Evolutionary conservation across 2,329 filamentous ascomycete genomes (phyloP).

Genomic region (Rhynchosporium graminicola): DNA sequence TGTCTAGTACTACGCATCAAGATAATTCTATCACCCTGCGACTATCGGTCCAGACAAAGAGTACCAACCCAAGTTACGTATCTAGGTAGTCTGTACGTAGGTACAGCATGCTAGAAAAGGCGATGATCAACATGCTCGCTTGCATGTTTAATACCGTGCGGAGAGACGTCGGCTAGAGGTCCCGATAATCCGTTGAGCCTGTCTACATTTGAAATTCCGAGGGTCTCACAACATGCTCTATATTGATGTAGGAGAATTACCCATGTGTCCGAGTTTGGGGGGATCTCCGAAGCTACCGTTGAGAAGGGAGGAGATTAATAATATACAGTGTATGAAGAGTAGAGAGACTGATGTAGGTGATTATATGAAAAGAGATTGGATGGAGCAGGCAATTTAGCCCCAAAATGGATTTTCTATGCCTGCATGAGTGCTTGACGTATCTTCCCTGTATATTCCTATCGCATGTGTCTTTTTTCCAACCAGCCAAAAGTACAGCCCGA

Average conservation of each 20-base stretch:
- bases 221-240: constrained; percentile 8
- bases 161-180: background rate
- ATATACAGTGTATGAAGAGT: background rate
- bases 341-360: background rate
- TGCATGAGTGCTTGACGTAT: constrained; percentile 1
- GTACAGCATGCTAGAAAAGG: background rate
- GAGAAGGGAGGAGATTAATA: background rate
- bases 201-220: background rate
- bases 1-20: too few relatives aligned
- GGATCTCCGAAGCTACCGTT: background rate
- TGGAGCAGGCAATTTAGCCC: constrained; percentile 4
- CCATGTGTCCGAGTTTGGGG: constrained; percentile 1
- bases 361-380: background rate
- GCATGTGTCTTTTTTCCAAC: constrained; percentile 4
- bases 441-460: background rate
- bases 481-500: background rate
- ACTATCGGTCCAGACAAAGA: background rate
- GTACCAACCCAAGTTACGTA: constrained; percentile 5
- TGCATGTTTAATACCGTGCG: constrained; percentile 4
- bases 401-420: background rate
- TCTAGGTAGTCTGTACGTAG: background rate
- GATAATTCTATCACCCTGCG: background rate
- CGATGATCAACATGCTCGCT: background rate
- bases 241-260: background rate
- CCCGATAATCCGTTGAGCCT: constrained; percentile 11